A percentile compares a stretch with the other conserved stretches of the same genome.
Conservation (phyloP, 805 yeast species). For the Starmera dryadoides region DNA sequence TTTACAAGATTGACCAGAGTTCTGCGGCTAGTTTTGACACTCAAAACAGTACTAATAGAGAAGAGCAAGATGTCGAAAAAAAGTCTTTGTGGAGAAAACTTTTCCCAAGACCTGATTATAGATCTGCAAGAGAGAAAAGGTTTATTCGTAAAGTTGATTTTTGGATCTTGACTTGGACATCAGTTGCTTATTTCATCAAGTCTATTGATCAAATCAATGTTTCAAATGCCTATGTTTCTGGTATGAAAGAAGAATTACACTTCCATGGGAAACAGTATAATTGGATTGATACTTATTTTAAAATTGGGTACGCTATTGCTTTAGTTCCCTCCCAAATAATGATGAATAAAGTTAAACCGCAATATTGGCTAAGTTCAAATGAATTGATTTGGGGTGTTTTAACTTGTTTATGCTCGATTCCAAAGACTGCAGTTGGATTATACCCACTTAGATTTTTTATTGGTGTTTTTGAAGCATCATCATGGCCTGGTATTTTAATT, state of each 20-base stretch:
- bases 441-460: slow-evolving; percentile 59
- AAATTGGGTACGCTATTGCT: slow-evolving; percentile 55
- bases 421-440: slow-evolving; percentile 39
- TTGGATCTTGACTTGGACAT: slow-evolving; percentile 6
- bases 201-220: slow-evolving; percentile 55
- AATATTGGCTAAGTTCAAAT: slow-evolving; percentile 18
- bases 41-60: too few relatives aligned
- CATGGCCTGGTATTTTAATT: slow-evolving; percentile 35
- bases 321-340: slow-evolving; percentile 61
- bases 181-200: slow-evolving; percentile 44
- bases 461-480: slow-evolving; percentile 63
- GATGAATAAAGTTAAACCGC: slow-evolving; percentile 47
- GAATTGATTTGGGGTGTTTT: slow-evolving; percentile 68
- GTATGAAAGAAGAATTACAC: slow-evolving; percentile 50
- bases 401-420: slow-evolving; percentile 45
- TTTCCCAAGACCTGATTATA: background rate
- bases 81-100: background rate
- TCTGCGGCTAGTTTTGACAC: too few relatives aligned
- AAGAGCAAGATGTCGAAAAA: background rate
- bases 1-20: too few relatives aligned
- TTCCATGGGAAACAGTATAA: slow-evolving; percentile 60
- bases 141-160: slow-evolving; percentile 7
- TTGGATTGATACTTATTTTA: slow-evolving; percentile 50
- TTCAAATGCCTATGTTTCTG: slow-evolving; percentile 60
- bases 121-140: slow-evolving; percentile 4